Conservation (phyloP, 1,139 yeast species). For the Yamadazyma mexicana region DNA sequence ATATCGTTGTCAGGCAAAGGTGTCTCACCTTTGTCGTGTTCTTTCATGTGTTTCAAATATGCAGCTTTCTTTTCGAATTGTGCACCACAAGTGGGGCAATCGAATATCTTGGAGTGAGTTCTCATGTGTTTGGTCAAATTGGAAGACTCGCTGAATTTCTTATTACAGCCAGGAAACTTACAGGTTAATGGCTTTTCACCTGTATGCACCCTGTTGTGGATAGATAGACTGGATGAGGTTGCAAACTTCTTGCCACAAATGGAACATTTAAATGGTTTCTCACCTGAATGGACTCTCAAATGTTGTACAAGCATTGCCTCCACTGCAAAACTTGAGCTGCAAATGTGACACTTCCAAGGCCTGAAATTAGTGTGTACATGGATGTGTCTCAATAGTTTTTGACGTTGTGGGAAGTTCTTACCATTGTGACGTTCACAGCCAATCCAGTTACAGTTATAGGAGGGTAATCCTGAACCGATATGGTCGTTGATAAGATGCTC, state of each 20-base stretch:
- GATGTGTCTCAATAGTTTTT: constrained; percentile 80
- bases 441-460: constrained; percentile 74
- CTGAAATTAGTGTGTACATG: constrained; percentile 85
- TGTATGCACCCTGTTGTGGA: constrained; percentile 55
- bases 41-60: constrained; percentile 39
- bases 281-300: constrained; percentile 86
- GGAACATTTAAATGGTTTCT: constrained; percentile 51
- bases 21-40: constrained; percentile 14
- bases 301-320: constrained; percentile 72
- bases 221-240: constrained; percentile 54
- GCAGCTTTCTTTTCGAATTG: constrained; percentile 49
- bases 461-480: constrained; percentile 69
- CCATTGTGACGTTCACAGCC: constrained; percentile 68
- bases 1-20: not conserved
- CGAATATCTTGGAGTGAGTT: constrained; percentile 52
- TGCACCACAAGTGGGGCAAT: constrained; percentile 52
- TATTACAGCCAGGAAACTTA: constrained; percentile 77
- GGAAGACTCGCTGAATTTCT: constrained; percentile 84
- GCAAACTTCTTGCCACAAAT: constrained; percentile 53
- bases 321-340: constrained; percentile 71
- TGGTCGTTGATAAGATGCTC: constrained; percentile 68
- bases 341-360: constrained; percentile 68
- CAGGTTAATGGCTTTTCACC: constrained; percentile 80
- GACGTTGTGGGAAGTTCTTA: constrained; percentile 74
- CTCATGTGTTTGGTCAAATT: constrained; percentile 87